Base-by-base conservation (phyloP, 2,329 filamentous ascomycete genomes). In the Arthrobotrys pseudoclavata region DNA sequence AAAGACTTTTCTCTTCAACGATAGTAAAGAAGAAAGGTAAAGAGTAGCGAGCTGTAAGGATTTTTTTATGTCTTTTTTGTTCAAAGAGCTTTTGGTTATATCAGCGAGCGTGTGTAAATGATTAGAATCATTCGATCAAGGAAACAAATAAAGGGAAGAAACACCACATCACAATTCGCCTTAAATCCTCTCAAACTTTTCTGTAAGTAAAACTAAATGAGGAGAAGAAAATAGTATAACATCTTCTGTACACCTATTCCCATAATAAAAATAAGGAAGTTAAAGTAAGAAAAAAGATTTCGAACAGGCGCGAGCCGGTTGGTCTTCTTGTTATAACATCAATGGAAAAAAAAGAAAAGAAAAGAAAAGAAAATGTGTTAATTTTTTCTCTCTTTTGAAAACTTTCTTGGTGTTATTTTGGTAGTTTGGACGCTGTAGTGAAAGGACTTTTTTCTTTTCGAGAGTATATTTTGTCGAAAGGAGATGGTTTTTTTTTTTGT, bases 241-340 rank as follows among this genome's bases (percentile, higher is more conserved):
- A 76, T 76, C 72, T 76, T 76, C 72, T 76, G 66, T 69, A 76
- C 71, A 76, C 71, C 64, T 69, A 52, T 69, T 76, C 66, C 72
- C 72, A 34, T 37, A 62, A 67, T 22, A 63, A 47, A 62, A 47
- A 69, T n/a, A 69, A 70, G 50, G 24, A 50, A n/a, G 63, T 24
- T 62, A 45, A 37, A 48, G 34, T 57, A 34, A 37, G 40, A 69
- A 70, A 70, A 69, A 69, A 62, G 66, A 22, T 22, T 70, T 62
- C 53, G 64, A 72, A 18, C 61, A 37, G 72, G 72, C 72, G 72
- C 60, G 72, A 76, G 72, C 72, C 72, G 50, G 55, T 42, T 62
- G 67, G 60, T 70, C 66, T 76, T 70, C 42, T 64, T 72, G 69
- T 72, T 50, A 66, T 66, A 24, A 72, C 31, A 72, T 66, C 69